Conservation (phyloP, 164 flowering plant species). For the Cinnamomum micranthum region DNA sequence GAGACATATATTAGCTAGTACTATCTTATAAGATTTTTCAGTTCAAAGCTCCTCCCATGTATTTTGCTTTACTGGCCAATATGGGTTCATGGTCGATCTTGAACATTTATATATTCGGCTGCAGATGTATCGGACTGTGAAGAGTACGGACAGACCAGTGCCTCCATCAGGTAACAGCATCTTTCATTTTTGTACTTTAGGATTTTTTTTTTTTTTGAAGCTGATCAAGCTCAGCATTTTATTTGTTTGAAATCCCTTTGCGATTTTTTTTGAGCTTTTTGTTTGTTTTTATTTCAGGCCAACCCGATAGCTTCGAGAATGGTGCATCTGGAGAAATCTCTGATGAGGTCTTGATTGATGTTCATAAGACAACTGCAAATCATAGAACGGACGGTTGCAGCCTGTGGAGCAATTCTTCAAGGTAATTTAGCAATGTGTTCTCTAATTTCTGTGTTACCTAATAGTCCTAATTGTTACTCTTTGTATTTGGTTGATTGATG, state of each 20-base stretch:
- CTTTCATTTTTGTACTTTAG: neutral
- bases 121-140: constrained; percentile 98
- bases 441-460: too few species aligned
- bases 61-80: too few species aligned
- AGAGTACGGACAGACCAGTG: constrained; percentile 88
- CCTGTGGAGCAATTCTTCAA: constrained; percentile 94
- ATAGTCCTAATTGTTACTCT: too few species aligned
- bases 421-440: constrained; percentile 30
- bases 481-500: too few species aligned
- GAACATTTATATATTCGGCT: constrained; percentile 1
- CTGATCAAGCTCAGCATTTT: neutral
- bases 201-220: neutral
- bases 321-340: constrained; percentile 82
- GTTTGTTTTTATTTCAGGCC: constrained; percentile 28
- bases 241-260: neutral
- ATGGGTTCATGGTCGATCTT: neutral
- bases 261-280: neutral
- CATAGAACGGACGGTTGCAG: constrained; percentile 36
- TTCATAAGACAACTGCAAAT: constrained; percentile 25
- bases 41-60: too few species aligned
- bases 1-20: too few species aligned
- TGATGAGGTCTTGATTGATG: constrained; percentile 54
- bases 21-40: too few species aligned
- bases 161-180: constrained; percentile 69
- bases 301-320: constrained; percentile 45